phyloP scores from a whole-genome alignment of 176 grass and related monocot species.

The Aegilops umbellulata region DNA sequence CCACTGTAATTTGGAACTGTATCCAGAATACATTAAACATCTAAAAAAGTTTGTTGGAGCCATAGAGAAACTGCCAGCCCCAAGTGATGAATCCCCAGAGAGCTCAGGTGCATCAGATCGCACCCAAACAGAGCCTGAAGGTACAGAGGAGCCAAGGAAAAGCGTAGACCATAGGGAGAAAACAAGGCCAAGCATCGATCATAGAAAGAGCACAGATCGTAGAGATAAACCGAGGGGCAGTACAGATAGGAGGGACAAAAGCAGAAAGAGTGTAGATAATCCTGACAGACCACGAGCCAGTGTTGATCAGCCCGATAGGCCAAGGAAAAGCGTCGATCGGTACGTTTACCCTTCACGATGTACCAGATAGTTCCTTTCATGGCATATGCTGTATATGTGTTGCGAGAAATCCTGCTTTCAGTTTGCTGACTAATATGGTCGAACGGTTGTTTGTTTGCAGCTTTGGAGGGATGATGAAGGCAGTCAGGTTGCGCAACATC shows the following conservation, averaged over 20 bases:
- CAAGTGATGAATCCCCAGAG: slow-evolving; percentile 36
- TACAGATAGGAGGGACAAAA: slow-evolving; percentile 73
- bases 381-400: neutral
- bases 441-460: slow-evolving; percentile 34
- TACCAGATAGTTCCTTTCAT: slow-evolving; percentile 9
- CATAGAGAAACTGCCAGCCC: slow-evolving; percentile 61
- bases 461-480: slow-evolving; percentile 97
- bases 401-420: no score
- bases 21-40: slow-evolving; percentile 90
- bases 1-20: slow-evolving; percentile 93
- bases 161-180: slow-evolving; percentile 70
- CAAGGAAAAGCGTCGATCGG: slow-evolving; percentile 96
- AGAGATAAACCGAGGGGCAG: slow-evolving; percentile 66
- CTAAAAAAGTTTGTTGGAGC: slow-evolving; percentile 84
- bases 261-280: slow-evolving; percentile 69
- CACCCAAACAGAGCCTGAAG: slow-evolving; percentile 35
- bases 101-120: slow-evolving; percentile 33
- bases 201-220: slow-evolving; percentile 49
- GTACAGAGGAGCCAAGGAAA: slow-evolving; percentile 51
- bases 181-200: slow-evolving; percentile 44
- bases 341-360: slow-evolving; percentile 26
- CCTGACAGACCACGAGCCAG: slow-evolving; percentile 62
- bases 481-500: slow-evolving; percentile 75
- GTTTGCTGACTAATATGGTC: slow-evolving; percentile 21
- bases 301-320: slow-evolving; percentile 77